These are phyloP conservation scores for Stemphylium lycopersici DNA, from an alignment of 2,329 filamentous ascomycete genomes.

Conservation along the genomic window DNA sequence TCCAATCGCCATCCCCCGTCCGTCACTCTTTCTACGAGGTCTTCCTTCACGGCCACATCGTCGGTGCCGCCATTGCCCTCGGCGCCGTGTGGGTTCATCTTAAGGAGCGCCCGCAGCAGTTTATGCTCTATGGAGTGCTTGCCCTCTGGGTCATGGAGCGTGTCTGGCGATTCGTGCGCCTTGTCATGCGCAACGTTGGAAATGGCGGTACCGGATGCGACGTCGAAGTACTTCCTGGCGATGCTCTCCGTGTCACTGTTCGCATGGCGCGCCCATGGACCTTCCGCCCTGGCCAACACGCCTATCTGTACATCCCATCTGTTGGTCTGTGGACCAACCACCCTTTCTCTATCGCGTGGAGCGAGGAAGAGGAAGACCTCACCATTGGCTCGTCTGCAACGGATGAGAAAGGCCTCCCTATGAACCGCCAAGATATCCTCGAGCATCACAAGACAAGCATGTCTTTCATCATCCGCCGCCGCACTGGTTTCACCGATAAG, in stretches of 20 bases:
- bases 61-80: constrained; percentile 64
- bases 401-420: constrained; percentile 55
- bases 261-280: constrained; percentile 78
- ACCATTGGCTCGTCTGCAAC: constrained; percentile 24
- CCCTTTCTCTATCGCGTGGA: constrained; percentile 81
- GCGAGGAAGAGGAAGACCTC: constrained; percentile 63
- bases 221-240: constrained; percentile 76
- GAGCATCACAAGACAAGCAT: constrained; percentile 63
- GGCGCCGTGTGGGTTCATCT: constrained; percentile 72
- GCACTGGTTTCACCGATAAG: constrained; percentile 84
- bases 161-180: constrained; percentile 61
- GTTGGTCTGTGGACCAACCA: constrained; percentile 77
- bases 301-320: constrained; percentile 77
- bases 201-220: constrained; percentile 70
- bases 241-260: constrained; percentile 75
- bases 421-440: constrained; percentile 59
- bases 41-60: constrained; percentile 76
- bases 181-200: constrained; percentile 71
- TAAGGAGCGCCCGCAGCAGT: constrained; percentile 61
- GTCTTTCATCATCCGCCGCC: constrained; percentile 84
- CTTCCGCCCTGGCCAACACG: constrained; percentile 77
- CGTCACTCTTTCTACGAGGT: constrained; percentile 81
- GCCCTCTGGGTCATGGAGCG: constrained; percentile 73
- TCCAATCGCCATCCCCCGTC: constrained; percentile 73
- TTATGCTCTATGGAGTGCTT: constrained; percentile 66